phyloP scores from a whole-genome alignment of 2,329 filamentous ascomycete genomes.

The Neopestalotiopsis sp. region DNA sequence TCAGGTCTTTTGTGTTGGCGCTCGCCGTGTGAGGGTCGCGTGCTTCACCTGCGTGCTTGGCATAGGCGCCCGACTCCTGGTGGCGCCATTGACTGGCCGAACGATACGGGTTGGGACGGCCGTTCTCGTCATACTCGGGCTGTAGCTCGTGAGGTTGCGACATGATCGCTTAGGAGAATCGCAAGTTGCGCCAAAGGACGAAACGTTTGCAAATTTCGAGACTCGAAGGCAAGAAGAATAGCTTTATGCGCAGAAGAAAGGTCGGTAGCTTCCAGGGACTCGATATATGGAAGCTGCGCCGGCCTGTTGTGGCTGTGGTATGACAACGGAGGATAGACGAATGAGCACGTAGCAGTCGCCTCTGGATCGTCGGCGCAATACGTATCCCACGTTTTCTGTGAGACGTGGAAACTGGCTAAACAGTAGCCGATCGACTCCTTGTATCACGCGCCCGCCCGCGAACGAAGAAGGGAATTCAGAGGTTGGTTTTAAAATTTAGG shows the following conservation, averaged over 20 bases:
- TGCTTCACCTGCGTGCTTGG: slow-evolving; percentile 49
- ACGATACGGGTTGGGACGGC: slow-evolving; percentile 55
- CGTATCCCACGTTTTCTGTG: neutral
- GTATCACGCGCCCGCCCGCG: neutral
- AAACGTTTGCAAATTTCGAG: neutral
- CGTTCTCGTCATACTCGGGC: slow-evolving; percentile 36
- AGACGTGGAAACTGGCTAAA: neutral
- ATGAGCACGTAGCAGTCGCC: neutral
- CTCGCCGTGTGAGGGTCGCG: slow-evolving; percentile 45
- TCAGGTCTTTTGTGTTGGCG: slow-evolving; percentile 54
- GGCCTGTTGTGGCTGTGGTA: slow-evolving; percentile 4
- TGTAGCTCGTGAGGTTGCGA: slow-evolving; percentile 27
- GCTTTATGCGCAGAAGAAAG: neutral
- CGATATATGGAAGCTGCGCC: neutral
- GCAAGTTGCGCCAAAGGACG: neutral
- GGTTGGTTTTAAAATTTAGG: neutral
- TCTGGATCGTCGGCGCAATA: neutral
- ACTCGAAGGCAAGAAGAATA: neutral
- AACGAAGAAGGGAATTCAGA: neutral
- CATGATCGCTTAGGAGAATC: slow-evolving; percentile 5
- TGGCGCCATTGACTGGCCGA: slow-evolving; percentile 67
- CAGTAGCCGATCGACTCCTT: neutral
- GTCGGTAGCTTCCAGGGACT: neutral
- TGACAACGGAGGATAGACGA: neutral
- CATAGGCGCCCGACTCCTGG: slow-evolving; percentile 64